phyloP scores from a whole-genome alignment of 1,139 yeast species.

The Dujonia santamariae region DNA sequence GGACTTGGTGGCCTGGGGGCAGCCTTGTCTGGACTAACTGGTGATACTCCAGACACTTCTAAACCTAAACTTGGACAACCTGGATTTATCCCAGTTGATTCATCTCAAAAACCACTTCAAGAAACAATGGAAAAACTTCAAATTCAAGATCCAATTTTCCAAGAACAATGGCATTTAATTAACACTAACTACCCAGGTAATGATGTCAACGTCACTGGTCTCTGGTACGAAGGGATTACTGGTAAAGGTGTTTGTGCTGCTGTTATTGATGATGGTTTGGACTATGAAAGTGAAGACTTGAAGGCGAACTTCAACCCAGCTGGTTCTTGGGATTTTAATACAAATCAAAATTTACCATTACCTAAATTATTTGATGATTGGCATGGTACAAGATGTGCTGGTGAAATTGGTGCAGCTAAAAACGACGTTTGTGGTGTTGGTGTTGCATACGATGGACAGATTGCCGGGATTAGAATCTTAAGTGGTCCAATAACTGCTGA shows the following conservation, averaged over 20 bases:
- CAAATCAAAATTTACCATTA: slow-evolving; percentile 67
- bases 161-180: slow-evolving; percentile 85
- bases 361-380: slow-evolving; percentile 82
- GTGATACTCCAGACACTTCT: too few species aligned
- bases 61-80: neutral
- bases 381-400: slow-evolving; percentile 98
- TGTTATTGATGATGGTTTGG: slow-evolving; percentile 92
- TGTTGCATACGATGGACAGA: slow-evolving; percentile 82
- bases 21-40: slow-evolving; percentile 28
- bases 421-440: slow-evolving; percentile 93
- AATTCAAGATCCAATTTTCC: slow-evolving; percentile 79
- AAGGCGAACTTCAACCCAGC: slow-evolving; percentile 64
- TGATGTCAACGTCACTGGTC: slow-evolving; percentile 83
- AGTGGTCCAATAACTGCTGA: slow-evolving; percentile 77
- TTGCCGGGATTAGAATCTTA: slow-evolving; percentile 86
- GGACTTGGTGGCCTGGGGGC: slow-evolving; percentile 3
- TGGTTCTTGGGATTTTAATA: slow-evolving; percentile 92
- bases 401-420: slow-evolving; percentile 90
- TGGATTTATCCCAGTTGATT: slow-evolving; percentile 34
- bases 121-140: slow-evolving; percentile 51
- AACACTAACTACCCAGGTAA: slow-evolving; percentile 72
- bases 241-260: slow-evolving; percentile 86
- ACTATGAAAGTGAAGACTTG: slow-evolving; percentile 72
- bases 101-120: slow-evolving; percentile 40
- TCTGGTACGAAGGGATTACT: slow-evolving; percentile 80